A percentile compares a stretch with the other conserved stretches of the same genome.
These are phyloP conservation scores for Erysimum cheiri DNA, from an alignment of 441 rosid genomes.

Conservation along the genomic window DNA sequence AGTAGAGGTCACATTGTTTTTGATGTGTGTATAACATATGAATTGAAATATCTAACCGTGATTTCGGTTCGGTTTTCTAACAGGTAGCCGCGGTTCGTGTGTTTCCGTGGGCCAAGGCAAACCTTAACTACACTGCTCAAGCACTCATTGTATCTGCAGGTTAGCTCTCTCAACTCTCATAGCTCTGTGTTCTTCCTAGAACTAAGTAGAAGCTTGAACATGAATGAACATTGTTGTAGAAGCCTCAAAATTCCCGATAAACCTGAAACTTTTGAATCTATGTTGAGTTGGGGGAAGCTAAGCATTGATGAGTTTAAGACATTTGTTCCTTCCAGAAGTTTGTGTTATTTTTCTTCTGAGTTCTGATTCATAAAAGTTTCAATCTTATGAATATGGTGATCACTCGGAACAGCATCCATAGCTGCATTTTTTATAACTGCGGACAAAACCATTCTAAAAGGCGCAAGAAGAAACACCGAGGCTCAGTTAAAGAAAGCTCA, in stretches of 20 bases:
- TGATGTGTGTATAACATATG: conserved; percentile 6
- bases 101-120: conserved; percentile 86
- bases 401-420: conserved; percentile 39
- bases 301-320: not conserved
- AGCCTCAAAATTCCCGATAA: not conserved
- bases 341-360: conserved; percentile 8
- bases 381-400: conserved; percentile 26
- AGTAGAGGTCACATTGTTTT: not conserved
- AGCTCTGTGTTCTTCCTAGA: not conserved
- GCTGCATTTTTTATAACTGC: conserved; percentile 48
- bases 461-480: conserved; percentile 44
- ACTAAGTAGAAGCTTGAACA: conserved; percentile 21
- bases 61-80: not conserved
- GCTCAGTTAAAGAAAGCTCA: conserved; percentile 44
- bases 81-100: conserved; percentile 65
- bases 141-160: conserved; percentile 78
- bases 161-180: conserved; percentile 24
- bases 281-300: not conserved
- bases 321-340: not conserved
- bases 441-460: conserved; percentile 45
- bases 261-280: not conserved
- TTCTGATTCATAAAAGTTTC: not conserved
- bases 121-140: conserved; percentile 84
- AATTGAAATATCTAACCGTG: not conserved
- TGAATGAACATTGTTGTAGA: conserved; percentile 11